Base-by-base conservation (phyloP, 208 protist genomes). In the Crithidia bombi region DNA sequence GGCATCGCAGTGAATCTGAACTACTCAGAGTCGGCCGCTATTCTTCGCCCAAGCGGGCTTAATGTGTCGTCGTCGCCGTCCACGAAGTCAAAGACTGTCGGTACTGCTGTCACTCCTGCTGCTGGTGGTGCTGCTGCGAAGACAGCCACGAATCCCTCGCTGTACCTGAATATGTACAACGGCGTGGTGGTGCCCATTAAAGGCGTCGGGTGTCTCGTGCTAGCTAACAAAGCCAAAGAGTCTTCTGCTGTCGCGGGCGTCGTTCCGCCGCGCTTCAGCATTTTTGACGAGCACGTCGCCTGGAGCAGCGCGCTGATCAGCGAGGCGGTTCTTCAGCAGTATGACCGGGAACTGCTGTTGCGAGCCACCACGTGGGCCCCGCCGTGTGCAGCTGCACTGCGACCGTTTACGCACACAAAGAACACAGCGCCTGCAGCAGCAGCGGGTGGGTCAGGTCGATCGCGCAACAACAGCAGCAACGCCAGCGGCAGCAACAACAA, bases 1-100 rank as follows among this genome's bases (percentile, higher is more conserved):
- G 82, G 86, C 33, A 65, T 93, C 30, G 90, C 86, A 26, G 65
- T 85, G 19, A 93, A 96, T 56, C 72, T 93, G 33, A 50, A 74
- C 33, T 79, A 73, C 65, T 79, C 57, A 21, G 56, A 71, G 15
- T 51, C 55, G 3, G 63, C 44, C 0, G 30, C 41, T 25, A 36
- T 62, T 21, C 62, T 67, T 25, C 68, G 36, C 21, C n/a, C 52
- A 23, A 25, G 54, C 15, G 38, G n/a, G 23, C 46, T 44, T 28
- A 25, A 51, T 33, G 36, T 47, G 35, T 2, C 44, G 38, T 35
- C 38, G 23, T n/a, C 57, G 2, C 7, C 35, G 17, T 35, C 36
- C 0, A 4, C 26, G 15, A 64, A 35, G 26, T n/a, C 38, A 11
- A 64, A 64, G 57, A 28, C 41, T 15, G 52, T 30, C 10, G 19